Conservation (phyloP, 495 filamentous ascomycete species). For the Podospora anserina region DNA sequence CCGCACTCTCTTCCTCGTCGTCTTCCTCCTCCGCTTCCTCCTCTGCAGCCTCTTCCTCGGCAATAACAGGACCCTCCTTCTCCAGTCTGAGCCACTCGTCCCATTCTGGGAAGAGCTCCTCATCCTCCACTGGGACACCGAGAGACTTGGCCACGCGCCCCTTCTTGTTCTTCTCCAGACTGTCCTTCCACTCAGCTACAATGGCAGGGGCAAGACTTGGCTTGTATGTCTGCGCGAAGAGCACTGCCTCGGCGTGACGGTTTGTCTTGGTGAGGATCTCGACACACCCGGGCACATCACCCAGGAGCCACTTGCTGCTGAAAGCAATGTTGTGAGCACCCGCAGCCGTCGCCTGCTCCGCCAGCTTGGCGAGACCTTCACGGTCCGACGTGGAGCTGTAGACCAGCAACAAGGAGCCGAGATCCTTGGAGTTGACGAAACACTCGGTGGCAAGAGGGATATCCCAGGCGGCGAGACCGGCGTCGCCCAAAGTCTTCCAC, state of each 20-base stretch:
- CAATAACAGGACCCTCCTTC: conserved; percentile 56
- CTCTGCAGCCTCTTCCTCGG: conserved; percentile 24
- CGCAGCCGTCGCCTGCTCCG: conserved; percentile 66
- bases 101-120: conserved; percentile 94
- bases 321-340: conserved; percentile 91
- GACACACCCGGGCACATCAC: conserved; percentile 77
- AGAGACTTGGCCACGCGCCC: conserved; percentile 76
- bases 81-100: conserved; percentile 83
- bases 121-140: conserved; percentile 81
- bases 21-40: conserved; percentile 23
- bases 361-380: conserved; percentile 68
- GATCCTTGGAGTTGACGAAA: conserved; percentile 82
- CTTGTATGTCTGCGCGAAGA: conserved; percentile 93
- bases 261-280: conserved; percentile 75
- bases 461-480: conserved; percentile 83
- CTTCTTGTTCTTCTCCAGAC: conserved; percentile 76
- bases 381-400: conserved; percentile 76
- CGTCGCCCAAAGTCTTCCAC: conserved; percentile 95
- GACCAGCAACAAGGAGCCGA: conserved; percentile 83
- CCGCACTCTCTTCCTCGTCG: conserved; percentile 19
- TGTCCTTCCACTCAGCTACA: conserved; percentile 73
- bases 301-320: conserved; percentile 81
- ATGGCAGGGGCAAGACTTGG: conserved; percentile 69
- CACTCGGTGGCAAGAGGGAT: conserved; percentile 85
- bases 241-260: conserved; percentile 75